Percentiles rank a stretch among this genome's conserved stretches.
phyloP scores from a whole-genome alignment of 1,284 basidiomycete genomes.

The Apiotrichum akiyoshidainum region DNA sequence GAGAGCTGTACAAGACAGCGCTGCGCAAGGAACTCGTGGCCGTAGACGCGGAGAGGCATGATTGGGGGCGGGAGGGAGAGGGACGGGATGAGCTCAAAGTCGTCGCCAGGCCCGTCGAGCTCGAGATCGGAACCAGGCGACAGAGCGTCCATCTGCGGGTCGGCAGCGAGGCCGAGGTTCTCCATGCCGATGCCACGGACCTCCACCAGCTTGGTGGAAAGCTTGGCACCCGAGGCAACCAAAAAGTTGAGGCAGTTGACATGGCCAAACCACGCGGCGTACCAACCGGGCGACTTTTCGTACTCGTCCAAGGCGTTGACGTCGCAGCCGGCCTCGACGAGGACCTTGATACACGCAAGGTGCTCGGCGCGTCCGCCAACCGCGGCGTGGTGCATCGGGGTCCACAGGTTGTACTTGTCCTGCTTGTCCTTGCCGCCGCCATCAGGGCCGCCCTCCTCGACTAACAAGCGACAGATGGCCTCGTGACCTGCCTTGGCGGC shows the following conservation, averaged over 20 bases:
- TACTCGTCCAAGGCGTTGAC: constrained; percentile 78
- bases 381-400: constrained; percentile 92
- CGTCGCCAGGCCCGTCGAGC: constrained; percentile 53
- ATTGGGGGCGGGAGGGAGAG: constrained; percentile 94
- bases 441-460: constrained; percentile 56
- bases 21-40: constrained; percentile 66
- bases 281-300: constrained; percentile 81
- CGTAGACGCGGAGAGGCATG: constrained; percentile 65
- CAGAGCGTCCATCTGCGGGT: constrained; percentile 47
- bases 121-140: constrained; percentile 61
- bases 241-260: constrained; percentile 71
- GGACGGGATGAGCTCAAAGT: constrained; percentile 82
- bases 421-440: constrained; percentile 73
- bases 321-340: constrained; percentile 75
- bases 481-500: constrained; percentile 93
- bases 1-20: constrained; percentile 82
- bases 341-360: constrained; percentile 67
- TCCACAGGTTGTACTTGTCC: constrained; percentile 98
- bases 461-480: constrained; percentile 75
- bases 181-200: constrained; percentile 42
- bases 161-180: constrained; percentile 45
- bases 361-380: constrained; percentile 67
- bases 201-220: constrained; percentile 35
- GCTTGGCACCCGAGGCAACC: constrained; percentile 56
- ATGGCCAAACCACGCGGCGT: constrained; percentile 97